Evolutionary conservation across 2,329 filamentous ascomycete species (phyloP).

Genomic region (Metarhizium sp.): DNA sequence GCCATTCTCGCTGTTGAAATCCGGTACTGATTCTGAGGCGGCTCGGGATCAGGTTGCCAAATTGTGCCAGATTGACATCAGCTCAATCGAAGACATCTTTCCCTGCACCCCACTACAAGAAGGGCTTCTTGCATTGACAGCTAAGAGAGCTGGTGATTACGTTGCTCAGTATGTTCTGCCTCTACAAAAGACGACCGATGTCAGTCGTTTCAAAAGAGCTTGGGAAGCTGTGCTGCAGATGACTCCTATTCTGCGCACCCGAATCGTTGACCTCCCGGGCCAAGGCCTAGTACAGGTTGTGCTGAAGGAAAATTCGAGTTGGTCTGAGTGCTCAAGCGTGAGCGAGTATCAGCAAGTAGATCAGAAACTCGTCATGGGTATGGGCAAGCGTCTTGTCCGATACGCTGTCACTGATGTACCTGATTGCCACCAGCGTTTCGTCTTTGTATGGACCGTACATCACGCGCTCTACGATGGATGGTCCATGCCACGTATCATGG

Average conservation of each 20-base stretch:
- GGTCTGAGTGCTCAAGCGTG: slow-evolving; percentile 19
- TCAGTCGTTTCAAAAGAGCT: slow-evolving; percentile 1
- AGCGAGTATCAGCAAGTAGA: slow-evolving; percentile 24
- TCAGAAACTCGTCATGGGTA: slow-evolving; percentile 16
- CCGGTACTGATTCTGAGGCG: not conserved
- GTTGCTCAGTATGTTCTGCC: slow-evolving; percentile 2
- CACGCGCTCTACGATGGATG: slow-evolving; percentile 44
- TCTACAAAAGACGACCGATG: not conserved
- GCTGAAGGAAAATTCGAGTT: slow-evolving; percentile 22
- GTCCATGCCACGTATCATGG: slow-evolving; percentile 34
- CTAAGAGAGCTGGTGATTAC: slow-evolving; percentile 5
- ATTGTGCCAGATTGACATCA: not conserved
- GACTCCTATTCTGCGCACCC: slow-evolving; percentile 7
- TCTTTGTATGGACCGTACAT: slow-evolving; percentile 31
- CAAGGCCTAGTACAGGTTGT: slow-evolving; percentile 32
- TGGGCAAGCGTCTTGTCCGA: slow-evolving; percentile 11
- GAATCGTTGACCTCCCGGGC: slow-evolving; percentile 3
- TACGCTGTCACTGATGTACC: slow-evolving; percentile 3
- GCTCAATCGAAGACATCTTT: slow-evolving; percentile 6
- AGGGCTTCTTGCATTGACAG: slow-evolving; percentile 7
- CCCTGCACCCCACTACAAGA: slow-evolving; percentile 9
- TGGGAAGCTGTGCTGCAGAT: slow-evolving; percentile 5
- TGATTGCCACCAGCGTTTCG: not conserved
- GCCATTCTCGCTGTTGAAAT: slow-evolving; percentile 1
- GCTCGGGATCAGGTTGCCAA: not conserved